Evolutionary conservation across 306 rosid species (phyloP).

Genomic region (Purshia tridentata): DNA sequence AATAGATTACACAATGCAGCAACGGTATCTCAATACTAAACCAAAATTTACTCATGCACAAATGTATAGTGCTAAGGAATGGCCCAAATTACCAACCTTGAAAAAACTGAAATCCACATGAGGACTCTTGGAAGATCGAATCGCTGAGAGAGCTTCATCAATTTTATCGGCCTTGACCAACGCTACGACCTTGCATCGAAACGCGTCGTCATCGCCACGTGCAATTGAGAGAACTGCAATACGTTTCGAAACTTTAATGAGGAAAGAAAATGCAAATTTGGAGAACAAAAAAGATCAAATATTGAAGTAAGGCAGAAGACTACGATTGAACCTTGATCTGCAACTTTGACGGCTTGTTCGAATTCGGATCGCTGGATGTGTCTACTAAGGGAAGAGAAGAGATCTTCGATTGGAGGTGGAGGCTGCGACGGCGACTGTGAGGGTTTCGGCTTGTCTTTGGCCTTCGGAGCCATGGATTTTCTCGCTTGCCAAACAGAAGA

Average conservation of each 20-base stretch:
- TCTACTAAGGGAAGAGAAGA: conserved; percentile 63
- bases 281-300: background rate
- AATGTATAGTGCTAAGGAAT: background rate
- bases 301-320: background rate
- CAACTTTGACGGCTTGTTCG: conserved; percentile 68
- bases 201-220: conserved; percentile 77
- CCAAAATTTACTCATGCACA: background rate
- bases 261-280: background rate
- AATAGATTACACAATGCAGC: background rate
- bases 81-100: conserved; percentile 41
- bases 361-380: conserved; percentile 64
- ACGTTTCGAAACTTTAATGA: background rate
- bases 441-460: conserved; percentile 51
- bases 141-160: conserved; percentile 58
- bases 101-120: conserved; percentile 61
- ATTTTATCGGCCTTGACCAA: conserved; percentile 64
- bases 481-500: conserved; percentile 30
- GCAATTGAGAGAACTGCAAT: conserved; percentile 64
- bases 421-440: conserved; percentile 49
- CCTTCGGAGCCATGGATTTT: conserved; percentile 80
- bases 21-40: background rate
- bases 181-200: conserved; percentile 83
- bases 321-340: conserved; percentile 73
- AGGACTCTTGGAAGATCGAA: conserved; percentile 46
- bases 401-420: conserved; percentile 83